phyloP scores from a whole-genome alignment of 1,284 basidiomycete genomes.

The Ceratobasidium theobromae region DNA sequence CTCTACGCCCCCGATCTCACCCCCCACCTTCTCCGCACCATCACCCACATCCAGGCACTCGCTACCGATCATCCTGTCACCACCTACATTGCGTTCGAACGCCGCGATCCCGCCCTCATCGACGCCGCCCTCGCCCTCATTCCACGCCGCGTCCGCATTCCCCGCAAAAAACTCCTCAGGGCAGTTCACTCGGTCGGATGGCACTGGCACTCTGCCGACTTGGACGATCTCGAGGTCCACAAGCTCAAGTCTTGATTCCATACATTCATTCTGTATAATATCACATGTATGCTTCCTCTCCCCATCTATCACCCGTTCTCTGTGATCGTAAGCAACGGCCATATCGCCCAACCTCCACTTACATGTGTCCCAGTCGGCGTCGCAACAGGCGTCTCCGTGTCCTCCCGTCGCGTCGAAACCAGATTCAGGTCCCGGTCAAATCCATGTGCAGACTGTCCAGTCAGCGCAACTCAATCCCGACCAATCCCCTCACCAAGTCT shows the following conservation, averaged over 20 bases:
- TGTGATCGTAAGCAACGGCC: too few species aligned
- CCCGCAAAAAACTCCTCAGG: slow-evolving; percentile 60
- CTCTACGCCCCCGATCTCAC: slow-evolving; percentile 69
- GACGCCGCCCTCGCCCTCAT: slow-evolving; percentile 60
- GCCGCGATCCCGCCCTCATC: slow-evolving; percentile 69
- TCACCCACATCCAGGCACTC: slow-evolving; percentile 49
- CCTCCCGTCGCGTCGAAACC: slow-evolving; percentile 60
- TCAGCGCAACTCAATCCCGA: slow-evolving; percentile 26
- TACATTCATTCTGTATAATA: too few species aligned
- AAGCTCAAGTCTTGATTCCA: slow-evolving; percentile 46
- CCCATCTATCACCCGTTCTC: neutral
- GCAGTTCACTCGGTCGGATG: slow-evolving; percentile 60
- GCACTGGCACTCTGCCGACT: slow-evolving; percentile 64
- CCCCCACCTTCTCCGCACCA: slow-evolving; percentile 68
- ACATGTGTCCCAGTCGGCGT: too few species aligned
- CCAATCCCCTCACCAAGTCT: slow-evolving; percentile 57
- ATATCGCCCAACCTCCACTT: too few species aligned
- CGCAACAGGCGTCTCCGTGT: slow-evolving; percentile 41
- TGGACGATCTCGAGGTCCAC: slow-evolving; percentile 78
- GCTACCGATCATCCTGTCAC: slow-evolving; percentile 50
- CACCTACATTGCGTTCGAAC: slow-evolving; percentile 71
- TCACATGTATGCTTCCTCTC: too few species aligned
- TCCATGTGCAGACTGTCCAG: slow-evolving; percentile 63
- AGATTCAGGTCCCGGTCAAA: slow-evolving; percentile 66
- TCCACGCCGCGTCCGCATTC: slow-evolving; percentile 56